Evolutionary conservation across 1,139 yeast species (phyloP).

Genomic region (Sugiyamaella paludigena): DNA sequence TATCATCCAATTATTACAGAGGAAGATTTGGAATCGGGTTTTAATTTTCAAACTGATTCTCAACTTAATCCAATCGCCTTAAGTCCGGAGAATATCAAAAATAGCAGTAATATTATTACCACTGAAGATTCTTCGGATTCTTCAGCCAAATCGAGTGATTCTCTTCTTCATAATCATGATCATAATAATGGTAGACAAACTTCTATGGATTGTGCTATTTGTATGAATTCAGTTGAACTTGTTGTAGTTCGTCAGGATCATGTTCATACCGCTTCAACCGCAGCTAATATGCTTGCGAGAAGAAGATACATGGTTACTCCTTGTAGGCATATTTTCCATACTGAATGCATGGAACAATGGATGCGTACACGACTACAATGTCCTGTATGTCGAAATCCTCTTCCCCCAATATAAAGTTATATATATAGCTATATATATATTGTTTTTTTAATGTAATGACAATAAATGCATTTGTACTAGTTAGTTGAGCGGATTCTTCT

Average conservation of each 20-base stretch:
- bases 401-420: constrained; percentile 67
- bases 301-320: constrained; percentile 82
- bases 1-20: constrained; percentile 67
- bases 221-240: constrained; percentile 73
- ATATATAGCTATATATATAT: too few species aligned
- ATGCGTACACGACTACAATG: constrained; percentile 90
- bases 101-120: not conserved
- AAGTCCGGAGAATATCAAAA: not conserved
- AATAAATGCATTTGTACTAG: too few species aligned
- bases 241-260: constrained; percentile 48
- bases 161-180: constrained; percentile 9
- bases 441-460: too few species aligned
- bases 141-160: constrained; percentile 10
- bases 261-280: constrained; percentile 34
- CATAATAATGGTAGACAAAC: constrained; percentile 6
- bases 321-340: constrained; percentile 85
- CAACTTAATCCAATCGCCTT: constrained; percentile 29
- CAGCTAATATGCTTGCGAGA: constrained; percentile 38
- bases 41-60: constrained; percentile 29
- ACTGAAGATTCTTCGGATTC: constrained; percentile 2
- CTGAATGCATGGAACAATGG: constrained; percentile 86
- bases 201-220: constrained; percentile 74
- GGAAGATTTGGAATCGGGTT: constrained; percentile 62
- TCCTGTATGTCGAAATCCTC: constrained; percentile 83
- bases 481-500: too few species aligned